Evolutionary conservation across 306 rosid genomes (phyloP), one percentile per base, ranked within the genome.

Genomic region (Cyclanthera cordifolia): DNA sequence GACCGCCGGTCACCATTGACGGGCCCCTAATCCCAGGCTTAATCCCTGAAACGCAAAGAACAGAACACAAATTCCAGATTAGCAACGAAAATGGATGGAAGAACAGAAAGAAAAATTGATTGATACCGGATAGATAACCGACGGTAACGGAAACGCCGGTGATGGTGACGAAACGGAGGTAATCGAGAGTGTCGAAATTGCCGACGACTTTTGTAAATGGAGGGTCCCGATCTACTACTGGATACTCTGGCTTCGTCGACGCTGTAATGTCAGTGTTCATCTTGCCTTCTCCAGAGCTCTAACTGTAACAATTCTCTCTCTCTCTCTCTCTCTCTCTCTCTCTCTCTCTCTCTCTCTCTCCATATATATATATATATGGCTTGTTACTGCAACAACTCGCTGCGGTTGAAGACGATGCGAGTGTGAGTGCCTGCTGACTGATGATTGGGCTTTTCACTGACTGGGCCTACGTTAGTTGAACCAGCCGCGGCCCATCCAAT

Each of bases 231-330:
- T 91, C 96, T 49, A 91, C 39, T 4, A 88, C 97, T 1, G 91
- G 88, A 77, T 85, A 84, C 83, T 91, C 96, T 27, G 97, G 96
- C 59, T 85, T 88, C 69, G 87, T 72, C 53, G 96, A 91, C 1
- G 95, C 97, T 15, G 96, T 91, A 72, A 91, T 91, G 66, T 91
- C 96, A 0, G 91, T 91, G 84, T 91, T 91, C 97, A 91, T 91
- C 70, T 84, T 81, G 49, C 32, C 50, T 45, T 23, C 39, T 16
- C 32, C 15, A 37, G 48, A 12, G 55, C 51, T 16, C n/a, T 6
- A 53, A 3, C 21, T n/a, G 53, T 16, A 51, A 1, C 56, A 24
- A 43, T 20, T 51, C 48, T 61, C 64, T 72, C 15, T 50, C 72
- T n/a, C 4, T 34, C 67, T 37, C 46, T 32, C 45, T n/a, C 32